Base-by-base conservation (phyloP, 371 early-diverging fungal species). In the Mucor piriformis region DNA sequence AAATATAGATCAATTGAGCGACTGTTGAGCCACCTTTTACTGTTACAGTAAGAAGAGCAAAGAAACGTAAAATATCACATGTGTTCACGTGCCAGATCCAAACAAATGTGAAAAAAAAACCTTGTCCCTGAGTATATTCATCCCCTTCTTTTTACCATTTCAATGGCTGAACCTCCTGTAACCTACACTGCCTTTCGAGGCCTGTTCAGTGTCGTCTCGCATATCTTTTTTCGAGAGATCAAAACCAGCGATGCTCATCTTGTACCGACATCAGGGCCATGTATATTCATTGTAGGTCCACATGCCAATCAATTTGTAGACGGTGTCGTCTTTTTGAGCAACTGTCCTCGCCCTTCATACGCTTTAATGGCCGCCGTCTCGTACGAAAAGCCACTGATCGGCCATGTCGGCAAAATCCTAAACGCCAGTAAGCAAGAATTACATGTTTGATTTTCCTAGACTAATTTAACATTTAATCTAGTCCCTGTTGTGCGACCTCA, bases 241-340 rank as follows among this genome's bases (percentile, higher is more conserved):
- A 86, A 85, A 56, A 82, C 86, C 6, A 86, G 95, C 21, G 95
- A 95, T 58, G 72, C 85, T 24, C 93, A 96, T 70, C 78, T 85
- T 59, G 88, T 98, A 33, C 98, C 98, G 4, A 59, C 65, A 42
- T 73, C 82, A 18, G 95, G 94, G 0, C 95, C 96, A 3, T 90
- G 95, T 47, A 91, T 98, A 50, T 98, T 98, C 72, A 93, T 95
- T 34, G 94, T 88, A 2, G 97, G 94, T 1, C 97, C 97, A 15
- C 98, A 97, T 82, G 92, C 93, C 33, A 97, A 96, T 78, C 98
- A 92, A 84, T 97, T 98, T 74, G 86, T 97, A 10, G 98, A 98
- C 67, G 95, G 96, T 5, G 59, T 95, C 11, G 84, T 95, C 32
- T 77, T 95, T 24, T 76, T 91, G 58, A 82, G 85, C 49, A 85